A percentile compares a stretch with the other conserved stretches of the same genome.
Evolutionary conservation across 148 eudicot species (phyloP).

Genomic region (Camellia sinensis): DNA sequence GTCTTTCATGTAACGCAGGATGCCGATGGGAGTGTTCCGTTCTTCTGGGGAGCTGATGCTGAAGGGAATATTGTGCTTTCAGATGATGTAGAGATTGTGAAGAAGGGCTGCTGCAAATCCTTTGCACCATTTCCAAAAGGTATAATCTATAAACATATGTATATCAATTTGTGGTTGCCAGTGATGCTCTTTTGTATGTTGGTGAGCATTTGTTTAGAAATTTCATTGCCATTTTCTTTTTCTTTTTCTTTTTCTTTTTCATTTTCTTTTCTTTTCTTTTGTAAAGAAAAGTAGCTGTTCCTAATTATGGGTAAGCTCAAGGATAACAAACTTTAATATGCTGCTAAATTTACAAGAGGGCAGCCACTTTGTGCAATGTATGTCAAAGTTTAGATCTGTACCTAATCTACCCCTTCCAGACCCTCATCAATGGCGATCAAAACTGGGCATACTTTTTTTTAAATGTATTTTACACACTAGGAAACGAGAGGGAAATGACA

Average conservation of each 20-base stretch:
- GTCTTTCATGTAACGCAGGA: conserved; percentile 44
- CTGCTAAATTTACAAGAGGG: background rate
- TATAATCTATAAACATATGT: conserved; percentile 16
- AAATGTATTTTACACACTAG: background rate
- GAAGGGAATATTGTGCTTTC: conserved; percentile 80
- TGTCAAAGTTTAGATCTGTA: too few species aligned
- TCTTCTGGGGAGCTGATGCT: conserved; percentile 92
- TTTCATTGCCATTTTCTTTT: background rate
- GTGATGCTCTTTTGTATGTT: background rate
- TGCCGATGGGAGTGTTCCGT: conserved; percentile 86
- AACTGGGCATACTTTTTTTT: background rate
- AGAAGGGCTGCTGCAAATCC: conserved; percentile 85
- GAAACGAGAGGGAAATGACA: conserved; percentile 1
- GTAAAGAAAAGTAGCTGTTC: background rate
- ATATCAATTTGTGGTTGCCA: background rate
- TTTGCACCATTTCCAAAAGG: conserved; percentile 97
- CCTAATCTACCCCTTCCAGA: too few species aligned
- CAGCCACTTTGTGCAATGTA: too few species aligned
- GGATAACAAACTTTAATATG: background rate
- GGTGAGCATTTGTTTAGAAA: background rate
- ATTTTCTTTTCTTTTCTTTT: too few species aligned
- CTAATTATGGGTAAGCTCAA: background rate
- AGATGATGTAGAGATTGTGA: conserved; percentile 58
- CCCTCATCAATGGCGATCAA: too few species aligned
- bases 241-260: too few species aligned